Conservation (phyloP, 208 protist species). For the Acanthamoeba quina region DNA sequence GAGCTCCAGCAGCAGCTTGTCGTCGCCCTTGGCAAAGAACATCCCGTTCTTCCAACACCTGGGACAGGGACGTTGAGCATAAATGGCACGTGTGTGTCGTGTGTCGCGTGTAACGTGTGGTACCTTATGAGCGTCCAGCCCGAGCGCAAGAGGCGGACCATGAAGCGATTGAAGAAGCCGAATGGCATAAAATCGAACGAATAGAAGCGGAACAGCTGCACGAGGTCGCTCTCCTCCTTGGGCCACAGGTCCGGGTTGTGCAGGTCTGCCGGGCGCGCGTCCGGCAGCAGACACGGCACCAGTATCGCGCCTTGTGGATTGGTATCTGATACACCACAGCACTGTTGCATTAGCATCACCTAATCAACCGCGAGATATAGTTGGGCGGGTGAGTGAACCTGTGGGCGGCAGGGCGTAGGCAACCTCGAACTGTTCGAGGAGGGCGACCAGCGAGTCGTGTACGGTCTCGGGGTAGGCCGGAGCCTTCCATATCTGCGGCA, state of each 20-base stretch:
- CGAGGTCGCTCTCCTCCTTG: constrained; percentile 1
- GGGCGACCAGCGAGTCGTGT: constrained; percentile 19
- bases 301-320: neutral
- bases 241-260: constrained; percentile 29
- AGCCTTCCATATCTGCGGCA: constrained; percentile 69
- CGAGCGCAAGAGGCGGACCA: constrained; percentile 55
- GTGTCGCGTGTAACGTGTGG: neutral
- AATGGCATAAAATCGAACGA: constrained; percentile 72
- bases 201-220: constrained; percentile 29
- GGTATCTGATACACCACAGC: neutral
- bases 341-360: no score
- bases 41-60: constrained; percentile 69
- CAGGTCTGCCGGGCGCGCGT: constrained; percentile 8
- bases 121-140: constrained; percentile 26
- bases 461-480: constrained; percentile 23
- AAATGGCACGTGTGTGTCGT: neutral
- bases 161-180: constrained; percentile 67
- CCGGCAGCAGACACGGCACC: constrained; percentile 43
- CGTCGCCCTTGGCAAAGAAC: constrained; percentile 55
- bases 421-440: constrained; percentile 72
- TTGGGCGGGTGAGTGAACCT: neutral
- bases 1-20: constrained; percentile 50
- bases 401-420: constrained; percentile 3
- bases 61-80: neutral
- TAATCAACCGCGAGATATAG: no score